phyloP scores from a whole-genome alignment of 768 basidiomycete genomes.

The Termitomyces eurrhizus region DNA sequence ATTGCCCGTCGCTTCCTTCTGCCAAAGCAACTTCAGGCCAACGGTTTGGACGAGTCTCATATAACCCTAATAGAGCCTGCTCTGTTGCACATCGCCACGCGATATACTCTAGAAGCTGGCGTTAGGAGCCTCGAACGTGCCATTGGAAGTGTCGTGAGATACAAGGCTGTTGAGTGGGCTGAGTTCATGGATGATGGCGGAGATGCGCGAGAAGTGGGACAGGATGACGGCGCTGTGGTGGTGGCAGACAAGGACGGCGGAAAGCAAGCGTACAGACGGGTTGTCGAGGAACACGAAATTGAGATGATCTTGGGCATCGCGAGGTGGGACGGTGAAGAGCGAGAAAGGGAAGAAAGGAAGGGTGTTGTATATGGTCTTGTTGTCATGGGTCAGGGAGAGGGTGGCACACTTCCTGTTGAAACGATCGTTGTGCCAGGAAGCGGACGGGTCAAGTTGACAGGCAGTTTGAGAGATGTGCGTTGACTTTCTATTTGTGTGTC shows the following conservation, averaged over 20 bases:
- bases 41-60: conserved; percentile 62
- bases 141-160: conserved; percentile 84
- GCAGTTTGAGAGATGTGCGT: conserved; percentile 74
- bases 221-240: conserved; percentile 18
- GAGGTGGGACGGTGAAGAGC: conserved; percentile 76
- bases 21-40: conserved; percentile 81
- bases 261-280: conserved; percentile 45
- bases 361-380: conserved; percentile 86
- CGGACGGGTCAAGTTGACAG: conserved; percentile 75
- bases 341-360: conserved; percentile 65
- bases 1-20: conserved; percentile 86
- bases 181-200: conserved; percentile 49
- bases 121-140: conserved; percentile 88
- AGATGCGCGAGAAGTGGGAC: conserved; percentile 17
- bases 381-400: conserved; percentile 86
- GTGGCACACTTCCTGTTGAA: conserved; percentile 83
- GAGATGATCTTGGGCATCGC: conserved; percentile 82
- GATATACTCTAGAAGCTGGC: conserved; percentile 89
- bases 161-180: conserved; percentile 90
- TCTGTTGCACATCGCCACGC: conserved; percentile 65
- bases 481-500: background rate
- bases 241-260: conserved; percentile 12
- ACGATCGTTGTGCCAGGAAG: conserved; percentile 73
- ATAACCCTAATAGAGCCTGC: conserved; percentile 67
- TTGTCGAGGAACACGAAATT: conserved; percentile 68